These are phyloP conservation scores for Colletotrichum gigasporum DNA, from an alignment of 2,329 filamentous ascomycete species.

Conservation along the genomic window DNA sequence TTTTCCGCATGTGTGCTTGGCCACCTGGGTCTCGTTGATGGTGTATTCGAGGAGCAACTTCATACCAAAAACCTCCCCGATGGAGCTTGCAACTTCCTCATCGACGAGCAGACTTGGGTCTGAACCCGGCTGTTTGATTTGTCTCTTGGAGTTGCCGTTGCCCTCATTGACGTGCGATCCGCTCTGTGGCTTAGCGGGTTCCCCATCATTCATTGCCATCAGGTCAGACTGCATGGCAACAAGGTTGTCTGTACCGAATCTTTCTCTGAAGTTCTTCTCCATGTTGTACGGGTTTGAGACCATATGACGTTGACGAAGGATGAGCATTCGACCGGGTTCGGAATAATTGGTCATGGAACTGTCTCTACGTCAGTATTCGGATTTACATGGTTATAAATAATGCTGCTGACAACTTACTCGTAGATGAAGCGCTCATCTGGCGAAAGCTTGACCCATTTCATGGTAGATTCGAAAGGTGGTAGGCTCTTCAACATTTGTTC, in stretches of 20 bases:
- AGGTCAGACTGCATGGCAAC: too few relatives aligned
- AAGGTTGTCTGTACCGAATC: background rate
- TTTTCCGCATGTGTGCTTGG: background rate
- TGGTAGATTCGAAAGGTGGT: constrained; percentile 19
- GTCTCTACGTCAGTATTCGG: too few relatives aligned
- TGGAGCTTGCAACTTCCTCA: background rate
- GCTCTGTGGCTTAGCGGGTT: too few relatives aligned
- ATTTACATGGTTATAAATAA: background rate
- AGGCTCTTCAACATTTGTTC: constrained; percentile 36
- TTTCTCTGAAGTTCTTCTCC: constrained; percentile 36
- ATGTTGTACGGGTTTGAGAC: constrained; percentile 41
- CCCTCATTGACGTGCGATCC: too few relatives aligned
- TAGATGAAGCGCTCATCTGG: constrained; percentile 38
- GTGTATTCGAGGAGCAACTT: background rate
- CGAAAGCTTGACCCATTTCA: constrained; percentile 38
- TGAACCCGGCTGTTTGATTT: too few relatives aligned
- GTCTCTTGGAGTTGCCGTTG: too few relatives aligned
- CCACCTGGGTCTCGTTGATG: background rate
- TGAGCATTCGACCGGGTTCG: too few relatives aligned
- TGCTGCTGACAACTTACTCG: constrained; percentile 33
- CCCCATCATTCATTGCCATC: too few relatives aligned
- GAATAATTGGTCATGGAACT: too few relatives aligned
- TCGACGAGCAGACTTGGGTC: too few relatives aligned
- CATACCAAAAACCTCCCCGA: background rate
- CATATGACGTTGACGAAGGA: constrained; percentile 31